Conservation (phyloP, 2,329 filamentous ascomycete genomes). For the Colletotrichum australisinense region DNA sequence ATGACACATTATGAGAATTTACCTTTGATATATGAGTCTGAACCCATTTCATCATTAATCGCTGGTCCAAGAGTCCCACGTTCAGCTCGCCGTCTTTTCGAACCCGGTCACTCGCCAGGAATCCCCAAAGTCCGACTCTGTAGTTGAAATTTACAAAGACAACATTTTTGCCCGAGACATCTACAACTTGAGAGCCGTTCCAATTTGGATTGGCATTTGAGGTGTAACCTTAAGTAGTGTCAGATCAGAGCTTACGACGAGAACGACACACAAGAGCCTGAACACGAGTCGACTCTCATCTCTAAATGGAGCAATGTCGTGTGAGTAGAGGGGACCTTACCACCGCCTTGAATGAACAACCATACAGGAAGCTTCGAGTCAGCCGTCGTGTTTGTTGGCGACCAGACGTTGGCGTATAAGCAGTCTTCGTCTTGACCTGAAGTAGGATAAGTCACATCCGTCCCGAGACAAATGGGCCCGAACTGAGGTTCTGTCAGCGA, state of each 20-base stretch:
- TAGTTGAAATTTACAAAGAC: conserved; percentile 73
- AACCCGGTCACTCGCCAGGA: conserved; percentile 68
- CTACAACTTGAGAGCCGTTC: conserved; percentile 60
- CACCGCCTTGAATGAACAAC: conserved; percentile 66
- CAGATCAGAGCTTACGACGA: background rate
- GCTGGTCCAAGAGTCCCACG: conserved; percentile 72
- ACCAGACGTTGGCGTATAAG: conserved; percentile 74
- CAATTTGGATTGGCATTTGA: conserved; percentile 62
- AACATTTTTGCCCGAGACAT: conserved; percentile 56
- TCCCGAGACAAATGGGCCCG: conserved; percentile 57
- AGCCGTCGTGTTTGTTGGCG: conserved; percentile 64
- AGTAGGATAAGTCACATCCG: conserved; percentile 45
- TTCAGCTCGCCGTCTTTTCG: conserved; percentile 69
- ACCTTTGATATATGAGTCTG: conserved; percentile 66
- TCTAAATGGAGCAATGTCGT: background rate
- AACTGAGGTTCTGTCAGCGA: conserved; percentile 47
- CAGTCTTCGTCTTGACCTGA: conserved; percentile 68
- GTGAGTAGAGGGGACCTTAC: conserved; percentile 25
- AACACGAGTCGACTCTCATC: background rate
- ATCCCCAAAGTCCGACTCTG: conserved; percentile 71
- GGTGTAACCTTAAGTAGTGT: conserved; percentile 51
- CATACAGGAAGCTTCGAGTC: conserved; percentile 73
- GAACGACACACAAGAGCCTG: background rate
- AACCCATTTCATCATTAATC: conserved; percentile 70
- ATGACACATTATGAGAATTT: conserved; percentile 1